These are phyloP conservation scores for Mycena crocata DNA, from an alignment of 768 basidiomycete species.

Conservation along the genomic window DNA sequence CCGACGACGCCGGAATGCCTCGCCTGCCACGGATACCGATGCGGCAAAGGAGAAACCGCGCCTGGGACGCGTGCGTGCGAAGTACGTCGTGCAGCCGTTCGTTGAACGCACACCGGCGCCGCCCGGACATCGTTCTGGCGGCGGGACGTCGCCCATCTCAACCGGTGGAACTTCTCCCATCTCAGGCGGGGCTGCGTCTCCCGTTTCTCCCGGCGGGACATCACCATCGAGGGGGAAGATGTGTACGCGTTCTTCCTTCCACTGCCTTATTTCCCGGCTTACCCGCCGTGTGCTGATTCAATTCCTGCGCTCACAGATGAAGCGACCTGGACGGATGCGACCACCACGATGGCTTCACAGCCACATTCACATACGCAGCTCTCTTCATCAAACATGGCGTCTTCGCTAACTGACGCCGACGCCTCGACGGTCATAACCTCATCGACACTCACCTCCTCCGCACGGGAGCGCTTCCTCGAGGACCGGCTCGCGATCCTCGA, in stretches of 20 bases:
- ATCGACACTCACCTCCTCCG: neutral
- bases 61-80: neutral
- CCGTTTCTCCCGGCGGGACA: too few relatives aligned
- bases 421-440: neutral
- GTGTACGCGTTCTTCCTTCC: too few relatives aligned
- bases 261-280: neutral
- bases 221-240: too few relatives aligned
- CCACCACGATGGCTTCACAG: too few relatives aligned
- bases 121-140: too few relatives aligned
- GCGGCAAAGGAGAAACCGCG: neutral
- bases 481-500: conserved; percentile 16
- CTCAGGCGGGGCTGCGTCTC: too few relatives aligned
- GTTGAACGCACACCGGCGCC: too few relatives aligned
- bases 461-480: conserved; percentile 14
- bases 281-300: neutral
- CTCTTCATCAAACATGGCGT: neutral
- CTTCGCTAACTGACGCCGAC: too few relatives aligned
- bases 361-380: neutral
- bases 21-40: neutral
- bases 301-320: neutral
- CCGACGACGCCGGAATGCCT: neutral
- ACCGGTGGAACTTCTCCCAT: too few relatives aligned
- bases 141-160: too few relatives aligned
- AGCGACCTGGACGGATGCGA: too few relatives aligned
- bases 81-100: too few relatives aligned